These are phyloP conservation scores for Globisporangium lucens DNA, from an alignment of 352 stramenopile species.

Conservation along the genomic window DNA sequence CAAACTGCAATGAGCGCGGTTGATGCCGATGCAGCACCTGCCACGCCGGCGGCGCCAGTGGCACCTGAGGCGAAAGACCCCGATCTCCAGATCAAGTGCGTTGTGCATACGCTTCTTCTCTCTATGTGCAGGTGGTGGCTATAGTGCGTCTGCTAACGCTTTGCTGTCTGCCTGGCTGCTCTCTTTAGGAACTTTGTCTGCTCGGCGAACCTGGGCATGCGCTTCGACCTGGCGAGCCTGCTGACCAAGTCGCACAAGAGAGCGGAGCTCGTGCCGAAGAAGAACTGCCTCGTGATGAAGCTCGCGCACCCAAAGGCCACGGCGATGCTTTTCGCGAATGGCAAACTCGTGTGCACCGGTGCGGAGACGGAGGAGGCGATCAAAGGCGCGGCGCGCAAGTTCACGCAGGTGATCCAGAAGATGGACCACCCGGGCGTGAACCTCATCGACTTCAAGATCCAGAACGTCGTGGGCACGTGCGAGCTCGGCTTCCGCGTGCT, in stretches of 20 bases:
- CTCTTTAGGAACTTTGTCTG: conserved; percentile 66
- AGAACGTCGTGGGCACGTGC: conserved; percentile 79
- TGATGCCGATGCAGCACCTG: conserved; percentile 11
- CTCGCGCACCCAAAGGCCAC: conserved; percentile 60
- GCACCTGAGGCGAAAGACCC: conserved; percentile 8
- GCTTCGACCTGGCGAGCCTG: conserved; percentile 70
- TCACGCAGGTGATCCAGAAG: conserved; percentile 85
- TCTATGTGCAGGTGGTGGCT: not conserved
- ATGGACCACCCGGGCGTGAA: conserved; percentile 83
- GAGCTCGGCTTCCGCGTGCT: conserved; percentile 75
- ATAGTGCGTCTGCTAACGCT: not conserved
- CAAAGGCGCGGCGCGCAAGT: conserved; percentile 71
- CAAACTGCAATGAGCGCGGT: conserved; percentile 3
- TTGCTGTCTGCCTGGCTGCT: not conserved
- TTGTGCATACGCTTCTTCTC: not conserved
- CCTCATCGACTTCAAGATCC: conserved; percentile 87
- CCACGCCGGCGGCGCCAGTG: conserved; percentile 8
- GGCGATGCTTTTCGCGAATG: conserved; percentile 83
- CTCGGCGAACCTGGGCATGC: conserved; percentile 78
- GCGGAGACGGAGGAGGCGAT: conserved; percentile 70
- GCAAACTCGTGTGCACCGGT: conserved; percentile 80
- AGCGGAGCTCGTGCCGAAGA: conserved; percentile 80
- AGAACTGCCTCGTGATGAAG: conserved; percentile 87
- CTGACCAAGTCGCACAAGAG: conserved; percentile 71
- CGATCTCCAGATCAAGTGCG: conserved; percentile 68